Conservation (phyloP, 2,329 filamentous ascomycete species). For the Calonectria montana region DNA sequence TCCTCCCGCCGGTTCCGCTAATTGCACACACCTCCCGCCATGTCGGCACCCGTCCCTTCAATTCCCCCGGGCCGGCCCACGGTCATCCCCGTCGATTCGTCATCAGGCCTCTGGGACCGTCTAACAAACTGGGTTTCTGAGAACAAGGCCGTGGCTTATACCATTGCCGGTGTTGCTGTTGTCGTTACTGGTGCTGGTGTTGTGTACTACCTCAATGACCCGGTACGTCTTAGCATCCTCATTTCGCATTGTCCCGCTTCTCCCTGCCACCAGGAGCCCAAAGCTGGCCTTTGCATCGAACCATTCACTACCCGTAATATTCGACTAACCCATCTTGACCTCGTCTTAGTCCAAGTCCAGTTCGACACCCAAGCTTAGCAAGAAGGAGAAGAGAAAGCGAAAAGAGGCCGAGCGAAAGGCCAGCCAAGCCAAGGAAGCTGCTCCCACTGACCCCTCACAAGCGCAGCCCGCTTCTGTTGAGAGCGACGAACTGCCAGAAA, state of each 20-base stretch:
- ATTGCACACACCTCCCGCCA: slow-evolving; percentile 45
- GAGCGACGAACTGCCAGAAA: slow-evolving; percentile 75
- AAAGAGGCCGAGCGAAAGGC: slow-evolving; percentile 80
- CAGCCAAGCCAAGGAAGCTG: slow-evolving; percentile 55
- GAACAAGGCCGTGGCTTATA: slow-evolving; percentile 96
- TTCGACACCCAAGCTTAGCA: slow-evolving; percentile 78
- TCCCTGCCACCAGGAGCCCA: slow-evolving; percentile 10
- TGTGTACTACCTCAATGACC: slow-evolving; percentile 84
- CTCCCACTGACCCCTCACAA: slow-evolving; percentile 48
- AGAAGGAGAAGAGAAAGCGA: slow-evolving; percentile 89
- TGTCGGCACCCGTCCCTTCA: slow-evolving; percentile 61
- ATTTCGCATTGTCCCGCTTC: slow-evolving; percentile 13
- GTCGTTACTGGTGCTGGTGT: slow-evolving; percentile 92
- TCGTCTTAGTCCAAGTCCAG: slow-evolving; percentile 58
- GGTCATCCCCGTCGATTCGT: slow-evolving; percentile 63
- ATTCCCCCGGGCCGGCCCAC: slow-evolving; percentile 58
- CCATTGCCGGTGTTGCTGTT: slow-evolving; percentile 92
- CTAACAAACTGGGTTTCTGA: slow-evolving; percentile 93
- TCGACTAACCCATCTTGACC: slow-evolving; percentile 29
- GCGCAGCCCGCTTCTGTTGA: slow-evolving; percentile 66
- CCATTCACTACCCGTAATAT: slow-evolving; percentile 26
- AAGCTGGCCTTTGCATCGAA: slow-evolving; percentile 28
- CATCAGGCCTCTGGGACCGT: slow-evolving; percentile 87
- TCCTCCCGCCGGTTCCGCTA: slow-evolving; percentile 34
- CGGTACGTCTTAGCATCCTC: slow-evolving; percentile 54